Evolutionary conservation across 371 early-diverging fungal species (phyloP).

Genomic region (Entomophthora muscae): DNA sequence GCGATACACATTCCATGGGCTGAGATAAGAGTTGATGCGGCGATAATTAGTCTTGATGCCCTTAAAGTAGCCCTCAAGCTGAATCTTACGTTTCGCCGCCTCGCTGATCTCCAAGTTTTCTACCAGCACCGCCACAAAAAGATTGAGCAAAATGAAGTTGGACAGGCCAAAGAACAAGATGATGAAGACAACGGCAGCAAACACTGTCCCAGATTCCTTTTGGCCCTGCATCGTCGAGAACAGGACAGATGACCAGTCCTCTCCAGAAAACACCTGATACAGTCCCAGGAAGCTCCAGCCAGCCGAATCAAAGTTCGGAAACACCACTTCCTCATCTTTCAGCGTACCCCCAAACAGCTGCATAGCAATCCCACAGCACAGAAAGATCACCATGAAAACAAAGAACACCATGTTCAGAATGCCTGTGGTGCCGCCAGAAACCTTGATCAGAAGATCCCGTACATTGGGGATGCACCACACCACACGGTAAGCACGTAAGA

Average conservation of each 20-base stretch:
- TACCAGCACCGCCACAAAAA: constrained; percentile 7
- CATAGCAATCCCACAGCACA: constrained; percentile 22
- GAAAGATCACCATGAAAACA: constrained; percentile 28
- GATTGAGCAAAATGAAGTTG: constrained; percentile 24
- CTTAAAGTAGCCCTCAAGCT: constrained; percentile 3
- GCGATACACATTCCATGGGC: not conserved
- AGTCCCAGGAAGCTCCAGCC: constrained; percentile 5
- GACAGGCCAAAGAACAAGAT: constrained; percentile 40
- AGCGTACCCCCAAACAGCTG: constrained; percentile 7
- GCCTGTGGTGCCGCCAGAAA: constrained; percentile 36
- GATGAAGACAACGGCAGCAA: constrained; percentile 29
- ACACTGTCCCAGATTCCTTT: constrained; percentile 16
- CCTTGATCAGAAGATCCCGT: constrained; percentile 30
- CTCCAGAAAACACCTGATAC: constrained; percentile 39
- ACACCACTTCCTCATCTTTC: not conserved
- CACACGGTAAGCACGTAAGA: constrained; percentile 34
- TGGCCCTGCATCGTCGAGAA: constrained; percentile 26
- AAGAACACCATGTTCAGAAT: constrained; percentile 39
- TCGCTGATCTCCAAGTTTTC: constrained; percentile 7
- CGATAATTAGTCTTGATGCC: not conserved
- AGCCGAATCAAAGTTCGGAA: not conserved
- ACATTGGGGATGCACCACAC: constrained; percentile 34
- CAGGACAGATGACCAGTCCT: constrained; percentile 43
- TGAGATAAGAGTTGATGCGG: not conserved
- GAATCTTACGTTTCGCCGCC: not conserved